Conservation (phyloP, 164 flowering plant genomes). For the Stephania yunnanensis region DNA sequence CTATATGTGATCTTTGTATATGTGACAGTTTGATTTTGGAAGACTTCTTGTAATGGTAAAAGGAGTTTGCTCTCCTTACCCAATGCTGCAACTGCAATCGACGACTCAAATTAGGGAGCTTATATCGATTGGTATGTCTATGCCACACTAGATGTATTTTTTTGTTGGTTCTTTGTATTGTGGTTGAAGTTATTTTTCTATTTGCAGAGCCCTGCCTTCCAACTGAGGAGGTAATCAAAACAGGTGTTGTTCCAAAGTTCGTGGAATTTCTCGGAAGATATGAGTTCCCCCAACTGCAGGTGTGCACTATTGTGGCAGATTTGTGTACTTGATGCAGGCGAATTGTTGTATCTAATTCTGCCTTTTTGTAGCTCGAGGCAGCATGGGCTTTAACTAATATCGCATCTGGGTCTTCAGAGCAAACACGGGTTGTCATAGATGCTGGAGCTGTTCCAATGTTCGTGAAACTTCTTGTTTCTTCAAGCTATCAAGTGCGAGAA, state of each 20-base stretch:
- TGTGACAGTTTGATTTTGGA: slow-evolving; percentile 46
- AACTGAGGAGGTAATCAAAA: slow-evolving; percentile 72
- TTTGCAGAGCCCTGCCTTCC: slow-evolving; percentile 67
- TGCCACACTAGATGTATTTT: slow-evolving; percentile 1
- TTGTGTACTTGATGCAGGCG: neutral
- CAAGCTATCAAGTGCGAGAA: slow-evolving; percentile 80
- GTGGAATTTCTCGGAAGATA: slow-evolving; percentile 66
- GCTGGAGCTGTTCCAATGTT: slow-evolving; percentile 81
- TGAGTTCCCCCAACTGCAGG: slow-evolving; percentile 74
- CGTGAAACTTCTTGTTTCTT: slow-evolving; percentile 70
- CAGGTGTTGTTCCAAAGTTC: slow-evolving; percentile 78
- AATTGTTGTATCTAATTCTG: slow-evolving; percentile 1
- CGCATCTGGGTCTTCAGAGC: slow-evolving; percentile 91
- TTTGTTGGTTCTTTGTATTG: slow-evolving; percentile 6
- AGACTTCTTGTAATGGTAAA: slow-evolving; percentile 62
- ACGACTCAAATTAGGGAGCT: slow-evolving; percentile 75
- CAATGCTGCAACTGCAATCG: slow-evolving; percentile 53
- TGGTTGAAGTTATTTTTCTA: neutral
- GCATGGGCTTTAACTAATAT: slow-evolving; percentile 95
- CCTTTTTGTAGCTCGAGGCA: slow-evolving; percentile 66
- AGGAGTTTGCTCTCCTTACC: slow-evolving; percentile 66
- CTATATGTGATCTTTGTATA: neutral
- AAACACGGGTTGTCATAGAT: slow-evolving; percentile 74
- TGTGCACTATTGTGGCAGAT: slow-evolving; percentile 15
- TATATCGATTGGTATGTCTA: slow-evolving; percentile 57